Conservation (phyloP, 345 rosid species). For the Citrus maxima region DNA sequence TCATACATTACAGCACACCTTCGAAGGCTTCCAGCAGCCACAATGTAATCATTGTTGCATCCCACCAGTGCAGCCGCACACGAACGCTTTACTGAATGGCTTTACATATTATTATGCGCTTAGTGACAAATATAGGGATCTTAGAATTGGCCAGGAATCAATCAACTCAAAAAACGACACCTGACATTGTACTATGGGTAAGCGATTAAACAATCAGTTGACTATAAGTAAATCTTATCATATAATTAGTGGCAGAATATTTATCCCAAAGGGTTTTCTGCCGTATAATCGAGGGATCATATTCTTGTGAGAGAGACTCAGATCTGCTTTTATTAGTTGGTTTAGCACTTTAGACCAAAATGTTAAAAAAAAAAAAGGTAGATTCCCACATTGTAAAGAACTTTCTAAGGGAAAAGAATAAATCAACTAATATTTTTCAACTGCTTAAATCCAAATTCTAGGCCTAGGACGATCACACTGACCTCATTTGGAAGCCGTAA, state of each 20-base stretch:
- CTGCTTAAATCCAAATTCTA: background rate
- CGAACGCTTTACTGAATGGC: background rate
- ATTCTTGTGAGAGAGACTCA: background rate
- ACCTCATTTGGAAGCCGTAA: background rate
- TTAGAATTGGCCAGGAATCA: background rate
- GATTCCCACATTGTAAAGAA: background rate
- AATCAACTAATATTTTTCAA: background rate
- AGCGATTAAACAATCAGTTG: background rate
- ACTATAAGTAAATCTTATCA: background rate
- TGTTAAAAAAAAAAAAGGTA: too few relatives aligned
- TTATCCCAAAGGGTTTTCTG: background rate
- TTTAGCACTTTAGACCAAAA: background rate
- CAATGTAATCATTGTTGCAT: background rate
- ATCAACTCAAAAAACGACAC: background rate
- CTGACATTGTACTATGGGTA: background rate
- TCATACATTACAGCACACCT: too few relatives aligned
- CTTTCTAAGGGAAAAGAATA: background rate
- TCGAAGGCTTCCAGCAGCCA: too few relatives aligned
- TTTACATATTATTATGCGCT: too few relatives aligned
- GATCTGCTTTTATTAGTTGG: background rate
- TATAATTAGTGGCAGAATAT: conserved; percentile 5
- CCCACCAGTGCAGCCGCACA: background rate
- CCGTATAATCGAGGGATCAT: background rate
- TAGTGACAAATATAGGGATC: background rate
- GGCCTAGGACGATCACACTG: background rate